Base-by-base conservation (phyloP, 306 rosid species). In the Vigna nakashimae region DNA sequence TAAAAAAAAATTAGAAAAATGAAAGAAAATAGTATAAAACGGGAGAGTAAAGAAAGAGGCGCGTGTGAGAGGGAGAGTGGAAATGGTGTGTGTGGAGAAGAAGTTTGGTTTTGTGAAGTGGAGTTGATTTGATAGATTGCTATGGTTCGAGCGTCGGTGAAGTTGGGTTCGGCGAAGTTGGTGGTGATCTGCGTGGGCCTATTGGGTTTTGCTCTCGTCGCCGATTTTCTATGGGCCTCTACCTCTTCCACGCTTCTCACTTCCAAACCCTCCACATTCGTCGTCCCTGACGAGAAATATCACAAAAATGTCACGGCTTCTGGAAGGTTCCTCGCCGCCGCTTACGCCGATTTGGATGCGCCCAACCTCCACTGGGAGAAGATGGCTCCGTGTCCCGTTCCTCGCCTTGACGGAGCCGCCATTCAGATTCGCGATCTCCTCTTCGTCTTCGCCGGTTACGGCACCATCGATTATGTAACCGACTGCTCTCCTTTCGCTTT, bases 361-460 rank as follows among this genome's bases (percentile, higher is more conserved):
- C 97, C 95, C 0, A 83, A 86, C 36, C 69, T 94, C 53, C 34
- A 69, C 48, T 94, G 98, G 98, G 87, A 94, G 67, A 85, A 89
- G 72, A 90, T 90, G 91, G 80, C 90, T 15, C 60, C 92, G 9
- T 88, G 97, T 2, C 97, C 98, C 0, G 95, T 94, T 34, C 95
- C 98, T 24, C 97, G 97, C 60, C 91, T 94, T 13, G 98, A 94
- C 79, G 98, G 98, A n/a, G 90, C 93, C 43, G 94, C 97, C 7
- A 84, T 92, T 73, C 98, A 94, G 91, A 92, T 94, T 69, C 87
- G 85, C 22, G 65, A 92, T 86, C 93, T 81, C 17, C 82, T 94
- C 16, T 94, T 82, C 20, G 95, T 94, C 20, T 94, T 94, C 62
- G 97, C 98, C 9, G 98, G 98, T 17, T 94, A 94, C 50, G 98